Percentiles rank a stretch among this genome's conserved stretches.
phyloP scores from a whole-genome alignment of 495 filamentous ascomycete genomes.

The Tuber magnatum region DNA sequence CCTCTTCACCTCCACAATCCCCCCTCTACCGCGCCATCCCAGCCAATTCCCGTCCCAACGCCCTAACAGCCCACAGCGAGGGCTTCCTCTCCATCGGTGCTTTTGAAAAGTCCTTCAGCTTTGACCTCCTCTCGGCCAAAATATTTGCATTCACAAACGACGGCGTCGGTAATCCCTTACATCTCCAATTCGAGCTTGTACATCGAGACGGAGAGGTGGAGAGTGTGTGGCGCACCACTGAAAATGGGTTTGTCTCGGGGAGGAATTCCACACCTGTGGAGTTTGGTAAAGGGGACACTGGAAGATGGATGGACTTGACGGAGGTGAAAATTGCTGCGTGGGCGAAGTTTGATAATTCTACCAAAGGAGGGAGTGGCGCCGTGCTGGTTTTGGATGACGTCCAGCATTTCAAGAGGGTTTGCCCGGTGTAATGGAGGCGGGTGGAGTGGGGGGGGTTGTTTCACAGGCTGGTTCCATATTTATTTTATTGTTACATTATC shows the following conservation, averaged over 20 bases:
- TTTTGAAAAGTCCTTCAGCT: conserved; percentile 7
- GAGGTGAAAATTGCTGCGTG: conserved; percentile 19
- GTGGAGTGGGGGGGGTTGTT: neutral
- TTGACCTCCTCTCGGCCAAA: conserved; percentile 11
- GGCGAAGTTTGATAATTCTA: conserved; percentile 9
- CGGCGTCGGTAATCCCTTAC: neutral
- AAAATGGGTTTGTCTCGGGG: conserved; percentile 5
- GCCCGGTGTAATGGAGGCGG: neutral
- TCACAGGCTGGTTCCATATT: neutral
- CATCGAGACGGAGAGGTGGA: neutral
- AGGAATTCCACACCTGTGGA: neutral
- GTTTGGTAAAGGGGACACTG: neutral
- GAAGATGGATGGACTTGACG: conserved; percentile 8
- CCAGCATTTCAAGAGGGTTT: conserved; percentile 17
- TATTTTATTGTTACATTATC: neutral
- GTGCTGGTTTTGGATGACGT: conserved; percentile 23
- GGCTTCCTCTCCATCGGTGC: conserved; percentile 14
- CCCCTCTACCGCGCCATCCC: conserved; percentile 11
- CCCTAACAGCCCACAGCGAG: conserved; percentile 7
- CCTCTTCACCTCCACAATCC: neutral
- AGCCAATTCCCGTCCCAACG: conserved; percentile 14
- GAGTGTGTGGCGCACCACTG: conserved; percentile 1
- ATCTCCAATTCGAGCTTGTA: conserved; percentile 8
- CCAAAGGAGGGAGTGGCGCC: conserved; percentile 10
- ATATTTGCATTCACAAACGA: conserved; percentile 13